Base-by-base conservation (phyloP, 768 basidiomycete species). In the Trametes elegans region DNA sequence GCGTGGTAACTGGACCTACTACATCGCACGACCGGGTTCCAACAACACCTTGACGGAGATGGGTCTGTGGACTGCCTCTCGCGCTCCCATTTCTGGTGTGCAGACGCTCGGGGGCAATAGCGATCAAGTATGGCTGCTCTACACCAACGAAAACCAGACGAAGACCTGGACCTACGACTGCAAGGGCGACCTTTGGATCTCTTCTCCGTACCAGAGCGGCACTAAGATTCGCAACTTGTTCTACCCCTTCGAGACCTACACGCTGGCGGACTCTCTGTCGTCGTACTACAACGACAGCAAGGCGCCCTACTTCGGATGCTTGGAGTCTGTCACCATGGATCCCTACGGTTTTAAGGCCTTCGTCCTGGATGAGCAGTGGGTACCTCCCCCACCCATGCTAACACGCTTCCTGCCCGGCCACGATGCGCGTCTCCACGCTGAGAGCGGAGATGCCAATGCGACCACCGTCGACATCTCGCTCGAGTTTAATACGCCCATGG, bases 371-470 rank as follows among this genome's bases (percentile, higher is more conserved):
- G 62, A 55, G 0, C 76, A 87, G 59, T 97, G 93, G 91, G 73
- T 82, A 6, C 61, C 81, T 6, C 84, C 88, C 48, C 80, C 75
- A 5, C 90, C 93, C 14, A 80, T 82, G 51, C 68, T 97, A 53
- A 91, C 90, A 16, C 81, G 80, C 49, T 96, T 96, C 70, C 66
- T 70, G 2, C 94, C 94, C 0, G 93, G 94, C 1, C 94, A 97
- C 68, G 94, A 97, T 63, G 77, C 83, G 38, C 87, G 94, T 38
- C 72, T 92, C 34, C 63, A 73, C 28, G 74, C 76, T 21, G 67
- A 76, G 21, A 68, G 70, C 16, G 78, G 77, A 18, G 67, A 78
- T 23, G 72, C 80, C 51, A 83, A 82, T 24, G 80, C 79, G 1
- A 82, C 80, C 7, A 72, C 70, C 2, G 68, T 91, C 48, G 73